A percentile compares a stretch with the other conserved stretches of the same genome.
phyloP scores from a whole-genome alignment of 768 basidiomycete genomes.

The Calocybe cyanea region DNA sequence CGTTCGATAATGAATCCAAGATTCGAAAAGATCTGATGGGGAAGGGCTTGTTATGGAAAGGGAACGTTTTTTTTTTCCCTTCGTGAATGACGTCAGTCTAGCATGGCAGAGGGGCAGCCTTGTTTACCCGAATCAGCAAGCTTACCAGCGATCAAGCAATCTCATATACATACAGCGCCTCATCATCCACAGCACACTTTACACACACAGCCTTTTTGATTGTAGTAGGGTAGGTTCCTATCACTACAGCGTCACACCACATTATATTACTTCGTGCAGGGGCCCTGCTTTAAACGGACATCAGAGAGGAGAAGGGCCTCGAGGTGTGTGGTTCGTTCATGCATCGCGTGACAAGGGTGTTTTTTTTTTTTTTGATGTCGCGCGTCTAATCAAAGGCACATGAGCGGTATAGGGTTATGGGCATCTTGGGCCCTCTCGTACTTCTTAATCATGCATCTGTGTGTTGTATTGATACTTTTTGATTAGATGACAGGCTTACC shows the following conservation, averaged over 20 bases:
- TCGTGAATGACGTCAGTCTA: no score
- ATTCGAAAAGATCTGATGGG: no score
- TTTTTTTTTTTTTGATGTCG: slow-evolving; percentile 4
- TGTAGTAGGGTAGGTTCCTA: no score
- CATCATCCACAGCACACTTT: no score
- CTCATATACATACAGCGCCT: background rate
- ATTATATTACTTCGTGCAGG: slow-evolving; percentile 10
- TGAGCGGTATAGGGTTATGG: slow-evolving; percentile 12
- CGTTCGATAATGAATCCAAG: no score
- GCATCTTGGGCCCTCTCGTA: slow-evolving; percentile 2
- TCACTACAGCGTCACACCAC: slow-evolving; percentile 4
- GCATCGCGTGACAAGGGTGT: slow-evolving; percentile 9
- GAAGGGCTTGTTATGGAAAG: no score
- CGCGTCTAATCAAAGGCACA: background rate
- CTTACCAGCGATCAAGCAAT: background rate
- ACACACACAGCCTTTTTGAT: no score
- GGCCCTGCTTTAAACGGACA: background rate
- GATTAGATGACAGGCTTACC: background rate
- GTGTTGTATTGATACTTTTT: slow-evolving; percentile 1
- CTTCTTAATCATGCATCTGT: background rate
- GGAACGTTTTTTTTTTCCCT: no score
- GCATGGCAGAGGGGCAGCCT: no score
- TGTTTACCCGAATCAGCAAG: no score
- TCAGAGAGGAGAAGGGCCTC: background rate
- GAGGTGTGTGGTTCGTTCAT: slow-evolving; percentile 10